These are phyloP conservation scores for Verticillium alfalfae DNA, from an alignment of 2,329 filamentous ascomycete species.

Conservation along the genomic window DNA sequence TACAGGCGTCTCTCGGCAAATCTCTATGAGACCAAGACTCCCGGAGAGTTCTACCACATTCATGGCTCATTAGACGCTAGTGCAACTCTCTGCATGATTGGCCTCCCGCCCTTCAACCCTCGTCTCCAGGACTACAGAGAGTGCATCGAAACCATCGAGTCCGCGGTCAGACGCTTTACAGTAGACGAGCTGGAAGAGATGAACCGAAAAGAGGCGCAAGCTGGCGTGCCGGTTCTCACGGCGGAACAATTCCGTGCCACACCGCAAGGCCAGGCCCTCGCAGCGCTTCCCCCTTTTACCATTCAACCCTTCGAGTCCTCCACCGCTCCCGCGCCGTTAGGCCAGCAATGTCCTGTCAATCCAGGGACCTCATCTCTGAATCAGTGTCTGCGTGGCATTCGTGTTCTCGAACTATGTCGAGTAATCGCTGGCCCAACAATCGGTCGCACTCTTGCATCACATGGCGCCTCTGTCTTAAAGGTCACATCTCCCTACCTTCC, in stretches of 20 bases:
- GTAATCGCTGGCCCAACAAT: conserved; percentile 65
- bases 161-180: conserved; percentile 43
- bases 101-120: conserved; percentile 52
- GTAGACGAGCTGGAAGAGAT: conserved; percentile 44
- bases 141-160: conserved; percentile 49
- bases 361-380: conserved; percentile 18
- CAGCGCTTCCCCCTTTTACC: conserved; percentile 28
- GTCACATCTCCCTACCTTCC: conserved; percentile 55
- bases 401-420: conserved; percentile 62
- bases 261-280: conserved; percentile 34
- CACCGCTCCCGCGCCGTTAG: conserved; percentile 35
- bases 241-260: conserved; percentile 47
- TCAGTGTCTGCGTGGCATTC: conserved; percentile 48
- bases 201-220: conserved; percentile 44
- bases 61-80: conserved; percentile 63
- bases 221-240: conserved; percentile 49
- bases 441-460: conserved; percentile 59
- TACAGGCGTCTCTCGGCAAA: conserved; percentile 64
- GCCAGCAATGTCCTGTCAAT: background rate
- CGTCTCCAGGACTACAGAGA: conserved; percentile 49
- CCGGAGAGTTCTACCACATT: conserved; percentile 59
- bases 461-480: conserved; percentile 64
- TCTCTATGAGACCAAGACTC: conserved; percentile 55
- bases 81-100: conserved; percentile 59
- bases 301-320: conserved; percentile 36